Evolutionary conservation across 257 asterid species (phyloP).

Genomic region (Orobanche coerulescens): DNA sequence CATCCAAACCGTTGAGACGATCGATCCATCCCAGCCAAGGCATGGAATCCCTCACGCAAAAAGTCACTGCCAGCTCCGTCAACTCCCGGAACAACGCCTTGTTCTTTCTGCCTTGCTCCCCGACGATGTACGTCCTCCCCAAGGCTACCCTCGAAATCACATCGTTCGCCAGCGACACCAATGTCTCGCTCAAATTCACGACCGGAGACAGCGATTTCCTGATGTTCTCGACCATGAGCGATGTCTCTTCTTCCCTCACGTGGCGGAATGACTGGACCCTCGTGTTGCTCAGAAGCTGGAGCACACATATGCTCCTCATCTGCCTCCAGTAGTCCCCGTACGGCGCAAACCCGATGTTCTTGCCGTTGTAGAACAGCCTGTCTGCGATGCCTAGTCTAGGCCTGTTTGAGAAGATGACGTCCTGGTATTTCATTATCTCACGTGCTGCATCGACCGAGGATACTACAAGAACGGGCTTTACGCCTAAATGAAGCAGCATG

Average conservation of each 20-base stretch:
- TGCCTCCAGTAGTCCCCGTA: conserved; percentile 21
- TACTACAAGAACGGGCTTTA: background rate
- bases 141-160: background rate
- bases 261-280: conserved; percentile 28
- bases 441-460: conserved; percentile 18
- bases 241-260: background rate
- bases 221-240: background rate
- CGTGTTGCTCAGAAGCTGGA: conserved; percentile 38
- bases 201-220: background rate
- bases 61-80: conserved; percentile 23
- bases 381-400: conserved; percentile 17
- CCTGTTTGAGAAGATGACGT: conserved; percentile 23
- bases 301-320: conserved; percentile 25
- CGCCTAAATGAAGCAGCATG: background rate
- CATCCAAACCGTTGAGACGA: conserved; percentile 28
- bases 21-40: conserved; percentile 42
- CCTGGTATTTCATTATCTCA: conserved; percentile 33
- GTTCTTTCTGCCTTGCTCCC: background rate
- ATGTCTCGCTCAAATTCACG: background rate
- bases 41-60: conserved; percentile 32
- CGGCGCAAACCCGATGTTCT: too few relatives aligned
- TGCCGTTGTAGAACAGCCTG: conserved; percentile 17
- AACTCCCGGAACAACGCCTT: conserved; percentile 10
- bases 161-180: background rate
- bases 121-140: background rate